These are phyloP conservation scores for Penicillium expansum DNA, from an alignment of 2,329 filamentous ascomycete species.

Conservation along the genomic window DNA sequence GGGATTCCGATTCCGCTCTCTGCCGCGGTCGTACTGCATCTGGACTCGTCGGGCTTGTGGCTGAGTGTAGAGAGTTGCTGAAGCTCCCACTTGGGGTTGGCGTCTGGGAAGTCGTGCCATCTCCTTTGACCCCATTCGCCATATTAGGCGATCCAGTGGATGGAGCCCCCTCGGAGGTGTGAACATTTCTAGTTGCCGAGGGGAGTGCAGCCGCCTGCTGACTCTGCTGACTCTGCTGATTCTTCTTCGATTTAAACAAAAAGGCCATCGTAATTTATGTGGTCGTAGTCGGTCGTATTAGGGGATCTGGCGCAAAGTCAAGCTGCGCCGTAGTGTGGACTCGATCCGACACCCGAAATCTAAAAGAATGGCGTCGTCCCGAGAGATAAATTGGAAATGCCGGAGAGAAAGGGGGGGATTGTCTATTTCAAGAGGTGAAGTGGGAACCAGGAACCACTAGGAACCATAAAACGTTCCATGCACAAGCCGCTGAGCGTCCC, in stretches of 20 bases:
- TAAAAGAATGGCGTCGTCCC: slow-evolving; percentile 2
- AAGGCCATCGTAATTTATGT: slow-evolving; percentile 64
- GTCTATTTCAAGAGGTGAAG: slow-evolving; percentile 24
- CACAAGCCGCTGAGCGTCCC: slow-evolving; percentile 9
- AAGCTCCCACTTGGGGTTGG: slow-evolving; percentile 73
- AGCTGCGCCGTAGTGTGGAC: slow-evolving; percentile 15
- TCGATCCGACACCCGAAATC: slow-evolving; percentile 10
- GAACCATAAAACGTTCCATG: slow-evolving; percentile 23
- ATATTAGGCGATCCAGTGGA: slow-evolving; percentile 43
- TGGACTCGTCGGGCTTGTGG: slow-evolving; percentile 63
- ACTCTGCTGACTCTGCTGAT: slow-evolving; percentile 55
- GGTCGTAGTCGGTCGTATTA: slow-evolving; percentile 37
- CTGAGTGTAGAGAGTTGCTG: slow-evolving; percentile 64
- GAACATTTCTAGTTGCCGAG: slow-evolving; percentile 55
- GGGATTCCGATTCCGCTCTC: slow-evolving; percentile 54
- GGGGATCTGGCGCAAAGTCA: slow-evolving; percentile 16
- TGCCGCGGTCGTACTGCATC: slow-evolving; percentile 61
- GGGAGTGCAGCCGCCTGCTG: slow-evolving; percentile 47
- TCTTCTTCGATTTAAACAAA: slow-evolving; percentile 79
- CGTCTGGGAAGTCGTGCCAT: slow-evolving; percentile 48
- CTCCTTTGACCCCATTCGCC: slow-evolving; percentile 47
- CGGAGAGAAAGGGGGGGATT: slow-evolving; percentile 16
- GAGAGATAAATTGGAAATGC: background rate
- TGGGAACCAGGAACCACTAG: slow-evolving; percentile 26
- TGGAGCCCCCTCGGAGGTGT: slow-evolving; percentile 54